Conservation (phyloP, 495 filamentous ascomycete species). For the Trichoderma asperelloides region DNA sequence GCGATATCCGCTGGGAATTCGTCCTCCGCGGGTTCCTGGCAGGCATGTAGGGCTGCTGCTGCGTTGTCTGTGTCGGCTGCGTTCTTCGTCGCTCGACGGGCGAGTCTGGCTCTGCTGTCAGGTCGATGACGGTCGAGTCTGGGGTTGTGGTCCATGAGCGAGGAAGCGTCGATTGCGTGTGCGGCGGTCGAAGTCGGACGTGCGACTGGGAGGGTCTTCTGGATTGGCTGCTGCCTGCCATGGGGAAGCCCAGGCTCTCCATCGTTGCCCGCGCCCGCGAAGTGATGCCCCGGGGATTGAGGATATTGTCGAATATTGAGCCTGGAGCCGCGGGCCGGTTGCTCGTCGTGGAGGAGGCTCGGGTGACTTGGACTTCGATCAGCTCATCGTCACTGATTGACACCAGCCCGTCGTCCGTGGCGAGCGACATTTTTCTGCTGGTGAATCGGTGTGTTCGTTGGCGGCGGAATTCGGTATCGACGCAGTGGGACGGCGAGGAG, state of each 20-base stretch:
- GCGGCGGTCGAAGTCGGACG: conserved; percentile 7
- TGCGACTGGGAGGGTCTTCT: neutral
- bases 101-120: conserved; percentile 31
- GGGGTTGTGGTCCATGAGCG: neutral
- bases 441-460: neutral
- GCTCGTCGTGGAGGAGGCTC: neutral
- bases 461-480: neutral
- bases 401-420: conserved; percentile 8
- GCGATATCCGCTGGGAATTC: conserved; percentile 22
- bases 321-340: neutral
- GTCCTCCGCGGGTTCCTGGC: conserved; percentile 20
- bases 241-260: neutral
- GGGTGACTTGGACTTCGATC: conserved; percentile 19
- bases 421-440: neutral
- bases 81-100: neutral
- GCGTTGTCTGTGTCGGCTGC: conserved; percentile 8
- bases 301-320: neutral
- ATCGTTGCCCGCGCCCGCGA: neutral
- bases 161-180: neutral
- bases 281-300: neutral
- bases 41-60: conserved; percentile 13
- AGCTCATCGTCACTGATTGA: conserved; percentile 14
- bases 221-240: neutral
- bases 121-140: conserved; percentile 23
- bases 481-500: neutral